Conservation (phyloP, 2,329 filamentous ascomycete genomes). For the Pyricularia grisea region DNA sequence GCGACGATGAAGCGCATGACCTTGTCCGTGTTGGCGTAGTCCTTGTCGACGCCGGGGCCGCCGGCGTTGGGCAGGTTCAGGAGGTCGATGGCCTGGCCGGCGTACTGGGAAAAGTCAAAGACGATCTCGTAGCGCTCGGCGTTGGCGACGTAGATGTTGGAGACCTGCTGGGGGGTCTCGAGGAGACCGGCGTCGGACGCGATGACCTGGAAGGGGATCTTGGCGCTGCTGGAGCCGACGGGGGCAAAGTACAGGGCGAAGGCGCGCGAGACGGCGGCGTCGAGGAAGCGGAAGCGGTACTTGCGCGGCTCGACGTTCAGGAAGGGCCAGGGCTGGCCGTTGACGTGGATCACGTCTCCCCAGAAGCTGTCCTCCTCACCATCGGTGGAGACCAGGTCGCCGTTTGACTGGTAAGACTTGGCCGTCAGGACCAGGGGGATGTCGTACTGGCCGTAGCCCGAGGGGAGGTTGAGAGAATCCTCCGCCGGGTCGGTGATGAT, state of each 20-base stretch:
- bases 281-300: constrained; percentile 46
- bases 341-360: constrained; percentile 49
- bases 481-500: constrained; percentile 42
- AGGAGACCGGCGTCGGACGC: constrained; percentile 44
- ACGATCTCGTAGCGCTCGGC: constrained; percentile 50
- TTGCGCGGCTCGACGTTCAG: constrained; percentile 49
- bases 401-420: constrained; percentile 41
- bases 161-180: constrained; percentile 25
- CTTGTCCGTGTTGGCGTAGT: constrained; percentile 40
- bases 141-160: constrained; percentile 31
- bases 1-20: constrained; percentile 44
- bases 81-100: constrained; percentile 35
- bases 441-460: constrained; percentile 39
- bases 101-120: constrained; percentile 41
- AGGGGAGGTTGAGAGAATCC: constrained; percentile 37
- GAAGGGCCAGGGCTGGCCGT: constrained; percentile 50
- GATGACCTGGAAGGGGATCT: constrained; percentile 41
- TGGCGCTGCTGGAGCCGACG: constrained; percentile 17
- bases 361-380: constrained; percentile 36
- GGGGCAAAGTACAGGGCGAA: constrained; percentile 38
- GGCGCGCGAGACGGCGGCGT: constrained; percentile 35
- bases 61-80: constrained; percentile 20
- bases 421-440: constrained; percentile 38
- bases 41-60: constrained; percentile 31
- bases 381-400: constrained; percentile 34